Conservation (phyloP, 495 filamentous ascomycete species). For the Aspergillus saccharolyticus region DNA sequence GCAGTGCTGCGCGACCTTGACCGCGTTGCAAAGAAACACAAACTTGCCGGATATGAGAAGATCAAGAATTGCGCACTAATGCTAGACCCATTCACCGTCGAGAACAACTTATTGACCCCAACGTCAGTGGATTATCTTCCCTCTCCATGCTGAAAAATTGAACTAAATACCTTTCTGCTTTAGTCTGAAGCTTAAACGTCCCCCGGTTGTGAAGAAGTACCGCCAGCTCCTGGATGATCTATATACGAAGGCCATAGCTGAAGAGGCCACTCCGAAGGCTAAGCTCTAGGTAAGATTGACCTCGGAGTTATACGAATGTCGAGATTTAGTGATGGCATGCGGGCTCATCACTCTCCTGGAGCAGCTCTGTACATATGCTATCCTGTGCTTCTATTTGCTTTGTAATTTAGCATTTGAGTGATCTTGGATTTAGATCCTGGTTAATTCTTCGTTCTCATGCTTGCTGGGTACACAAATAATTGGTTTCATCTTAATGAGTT, state of each 20-base stretch:
- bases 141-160: no score
- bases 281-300: constrained; percentile 31
- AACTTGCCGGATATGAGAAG: constrained; percentile 85
- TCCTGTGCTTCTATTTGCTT: not conserved
- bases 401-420: not conserved
- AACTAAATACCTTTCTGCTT: constrained; percentile 30
- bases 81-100: constrained; percentile 87
- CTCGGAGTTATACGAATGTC: not conserved
- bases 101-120: constrained; percentile 91
- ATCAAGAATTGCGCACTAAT: constrained; percentile 70
- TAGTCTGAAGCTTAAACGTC: constrained; percentile 92
- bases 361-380: not conserved
- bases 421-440: not conserved
- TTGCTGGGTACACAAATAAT: no score
- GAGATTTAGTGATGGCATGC: not conserved
- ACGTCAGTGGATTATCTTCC: constrained; percentile 65
- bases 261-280: constrained; percentile 50
- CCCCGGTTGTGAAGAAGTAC: constrained; percentile 76
- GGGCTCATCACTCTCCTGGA: not conserved
- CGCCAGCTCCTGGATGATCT: constrained; percentile 69
- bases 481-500: no score
- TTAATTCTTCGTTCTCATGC: no score
- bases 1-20: constrained; percentile 78
- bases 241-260: constrained; percentile 65
- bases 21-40: constrained; percentile 71